Conservation (phyloP, 1,284 basidiomycete genomes). For the Boletellus deceptivus region DNA sequence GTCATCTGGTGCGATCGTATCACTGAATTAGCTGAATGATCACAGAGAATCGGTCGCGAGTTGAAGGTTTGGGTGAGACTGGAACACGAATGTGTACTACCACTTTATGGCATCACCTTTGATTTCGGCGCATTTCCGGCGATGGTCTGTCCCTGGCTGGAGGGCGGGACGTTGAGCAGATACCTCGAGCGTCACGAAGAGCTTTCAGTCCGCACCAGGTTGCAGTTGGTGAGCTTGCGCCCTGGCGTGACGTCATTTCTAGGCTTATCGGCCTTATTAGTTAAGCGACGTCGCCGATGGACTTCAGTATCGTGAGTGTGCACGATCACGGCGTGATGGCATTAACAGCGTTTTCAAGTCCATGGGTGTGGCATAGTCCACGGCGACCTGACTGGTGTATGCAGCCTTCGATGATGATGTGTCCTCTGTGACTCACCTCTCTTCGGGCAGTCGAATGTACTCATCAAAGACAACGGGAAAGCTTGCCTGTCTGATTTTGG, state of each 20-base stretch:
- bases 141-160: conserved; percentile 27
- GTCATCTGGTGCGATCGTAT: background rate
- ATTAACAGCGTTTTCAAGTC: conserved; percentile 8
- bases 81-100: conserved; percentile 23
- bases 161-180: conserved; percentile 17
- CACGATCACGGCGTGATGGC: background rate
- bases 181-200: conserved; percentile 18
- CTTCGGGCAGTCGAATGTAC: conserved; percentile 30
- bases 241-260: background rate
- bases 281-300: conserved; percentile 22
- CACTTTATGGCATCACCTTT: conserved; percentile 24
- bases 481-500: conserved; percentile 28
- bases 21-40: background rate
- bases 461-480: conserved; percentile 30
- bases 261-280: conserved; percentile 11
- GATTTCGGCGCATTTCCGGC: conserved; percentile 25
- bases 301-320: conserved; percentile 21
- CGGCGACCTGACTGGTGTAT: conserved; percentile 27
- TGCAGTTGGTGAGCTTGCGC: conserved; percentile 14
- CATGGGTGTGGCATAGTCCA: conserved; percentile 24
- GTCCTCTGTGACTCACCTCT: background rate
- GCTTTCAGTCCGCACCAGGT: background rate
- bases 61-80: conserved; percentile 23
- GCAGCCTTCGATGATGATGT: background rate
- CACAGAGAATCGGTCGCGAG: conserved; percentile 20